phyloP scores from a whole-genome alignment of 2,329 filamentous ascomycete species.

The Xylaria sp. region DNA sequence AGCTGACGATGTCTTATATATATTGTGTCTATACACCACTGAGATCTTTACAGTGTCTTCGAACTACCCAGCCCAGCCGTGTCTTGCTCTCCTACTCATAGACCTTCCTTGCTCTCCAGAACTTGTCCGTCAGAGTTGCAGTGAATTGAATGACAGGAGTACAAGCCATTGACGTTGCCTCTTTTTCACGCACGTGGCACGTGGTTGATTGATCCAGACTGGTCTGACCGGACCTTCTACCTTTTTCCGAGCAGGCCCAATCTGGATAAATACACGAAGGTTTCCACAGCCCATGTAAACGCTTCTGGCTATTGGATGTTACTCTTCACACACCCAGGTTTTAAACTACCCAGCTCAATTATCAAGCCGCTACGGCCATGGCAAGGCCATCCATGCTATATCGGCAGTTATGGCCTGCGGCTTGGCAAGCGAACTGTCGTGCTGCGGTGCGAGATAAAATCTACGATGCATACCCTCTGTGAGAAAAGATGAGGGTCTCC shows the following conservation, averaged over 20 bases:
- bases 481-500: not conserved
- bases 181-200: constrained; percentile 21
- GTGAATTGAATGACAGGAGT: not conserved
- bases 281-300: constrained; percentile 24
- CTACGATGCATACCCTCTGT: constrained; percentile 11
- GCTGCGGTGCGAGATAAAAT: constrained; percentile 24
- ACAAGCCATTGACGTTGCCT: not conserved
- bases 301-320: constrained; percentile 27
- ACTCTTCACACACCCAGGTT: not conserved
- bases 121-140: not conserved
- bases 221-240: constrained; percentile 16
- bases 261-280: constrained; percentile 37
- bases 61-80: not conserved
- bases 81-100: not conserved
- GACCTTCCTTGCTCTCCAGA: not conserved
- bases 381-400: constrained; percentile 11
- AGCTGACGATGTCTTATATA: not conserved
- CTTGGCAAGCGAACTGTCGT: constrained; percentile 13
- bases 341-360: constrained; percentile 6
- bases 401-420: constrained; percentile 34
- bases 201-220: constrained; percentile 16
- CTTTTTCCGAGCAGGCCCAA: constrained; percentile 30
- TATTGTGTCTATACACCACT: not conserved
- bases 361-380: constrained; percentile 20
- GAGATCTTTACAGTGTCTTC: not conserved